Base-by-base conservation (phyloP, 768 basidiomycete species). In the Leccinum olivaceopallidum region DNA sequence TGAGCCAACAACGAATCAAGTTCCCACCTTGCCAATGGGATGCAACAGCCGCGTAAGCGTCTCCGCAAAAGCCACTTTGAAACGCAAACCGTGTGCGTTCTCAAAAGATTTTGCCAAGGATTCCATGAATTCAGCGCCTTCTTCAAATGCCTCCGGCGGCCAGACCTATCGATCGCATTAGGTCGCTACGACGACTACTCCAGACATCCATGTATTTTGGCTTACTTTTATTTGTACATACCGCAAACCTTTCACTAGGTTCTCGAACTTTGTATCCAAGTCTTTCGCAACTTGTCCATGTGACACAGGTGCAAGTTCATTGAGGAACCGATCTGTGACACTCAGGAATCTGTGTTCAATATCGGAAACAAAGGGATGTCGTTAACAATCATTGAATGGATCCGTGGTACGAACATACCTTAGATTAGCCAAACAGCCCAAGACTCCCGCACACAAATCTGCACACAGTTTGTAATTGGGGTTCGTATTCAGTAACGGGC, bases 61-160 rank as follows among this genome's bases (percentile, higher is more conserved):
- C 62, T 96, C 94, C 1, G 93, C 91, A 71, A 95, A 96, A 13
- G 89, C 85, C 22, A 83, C 83, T 74, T 96, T 97, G 60, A 97
- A 76, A 44, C 86, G 83, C 47, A 86, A 78, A 8, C 95, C 95
- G 66, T 95, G 94, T 0, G 92, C 86, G 65, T 92, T 85, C 49
- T 84, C 86, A 67, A 92, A 97, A 0, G 89, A 87, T 67, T 88
- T 90, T 3, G 94, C 89, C 18, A 97, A 75, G 7, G 86, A 84
- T 61, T 92, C 88, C 75, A 97, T 75, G 65, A 96, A 97, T 66
- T 98, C 95, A 3, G 94, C 89, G 4, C 90, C 92, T 73, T 95
- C 90, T 70, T 97, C 95, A 60, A 97, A 95, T 5, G 90, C 87
- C 70, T 94, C 91, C 14, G 92, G 90, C 2, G 95, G 95, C 86